Evolutionary conservation across 192 early-diverging fungal species (phyloP).

Genomic region (Helicostylum pulchrum): DNA sequence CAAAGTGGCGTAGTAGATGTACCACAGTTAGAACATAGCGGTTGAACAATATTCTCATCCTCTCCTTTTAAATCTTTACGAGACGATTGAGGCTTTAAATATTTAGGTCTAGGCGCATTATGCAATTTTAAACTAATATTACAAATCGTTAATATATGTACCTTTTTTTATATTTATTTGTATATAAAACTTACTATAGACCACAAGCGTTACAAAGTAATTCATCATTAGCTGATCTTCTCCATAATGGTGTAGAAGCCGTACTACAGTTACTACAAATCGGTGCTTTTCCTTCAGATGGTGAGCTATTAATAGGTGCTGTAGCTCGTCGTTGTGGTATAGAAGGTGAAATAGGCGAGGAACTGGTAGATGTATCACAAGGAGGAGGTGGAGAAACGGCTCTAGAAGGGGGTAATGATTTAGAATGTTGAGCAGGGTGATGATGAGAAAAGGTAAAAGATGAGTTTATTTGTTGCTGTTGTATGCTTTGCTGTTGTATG

Average conservation of each 20-base stretch:
- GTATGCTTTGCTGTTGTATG: background rate
- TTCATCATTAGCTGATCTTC: slow-evolving; percentile 60
- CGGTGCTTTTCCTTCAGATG: slow-evolving; percentile 7
- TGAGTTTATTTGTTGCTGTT: background rate
- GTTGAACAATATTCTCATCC: slow-evolving; percentile 37
- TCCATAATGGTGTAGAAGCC: slow-evolving; percentile 92
- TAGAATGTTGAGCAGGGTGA: slow-evolving; percentile 2
- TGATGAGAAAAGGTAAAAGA: background rate
- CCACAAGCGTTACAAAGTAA: slow-evolving; percentile 59
- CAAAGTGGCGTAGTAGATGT: slow-evolving; percentile 93
- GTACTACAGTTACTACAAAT: slow-evolving; percentile 73
- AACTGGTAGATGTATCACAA: background rate
- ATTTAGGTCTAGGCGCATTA: slow-evolving; percentile 70
- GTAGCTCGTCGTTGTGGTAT: slow-evolving; percentile 6
- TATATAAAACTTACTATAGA: slow-evolving; percentile 42
- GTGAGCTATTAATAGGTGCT: slow-evolving; percentile 1
- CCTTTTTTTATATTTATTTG: background rate
- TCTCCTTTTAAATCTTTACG: slow-evolving; percentile 44
- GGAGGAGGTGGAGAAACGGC: slow-evolving; percentile 6
- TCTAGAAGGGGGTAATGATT: slow-evolving; percentile 3
- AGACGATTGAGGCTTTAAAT: slow-evolving; percentile 72
- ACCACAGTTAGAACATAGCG: slow-evolving; percentile 68
- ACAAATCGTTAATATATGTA: background rate
- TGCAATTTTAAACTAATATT: slow-evolving; percentile 21
- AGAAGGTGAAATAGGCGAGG: slow-evolving; percentile 1